Evolutionary conservation across 2,329 filamentous ascomycete genomes (phyloP), one percentile per base, ranked within the genome.

Genomic region (Pseudogymnoascus sp.): DNA sequence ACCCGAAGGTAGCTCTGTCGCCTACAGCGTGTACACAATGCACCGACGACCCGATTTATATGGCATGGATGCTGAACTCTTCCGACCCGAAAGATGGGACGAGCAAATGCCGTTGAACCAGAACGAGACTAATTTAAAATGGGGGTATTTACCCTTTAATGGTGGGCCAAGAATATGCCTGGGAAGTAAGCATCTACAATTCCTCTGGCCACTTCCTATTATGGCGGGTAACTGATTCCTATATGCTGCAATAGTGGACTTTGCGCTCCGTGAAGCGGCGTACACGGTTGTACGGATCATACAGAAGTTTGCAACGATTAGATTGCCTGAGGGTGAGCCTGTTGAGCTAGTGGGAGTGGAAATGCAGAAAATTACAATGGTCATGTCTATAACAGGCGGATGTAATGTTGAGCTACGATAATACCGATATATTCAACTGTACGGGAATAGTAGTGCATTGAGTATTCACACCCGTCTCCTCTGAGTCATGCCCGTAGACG

Each of bases 91-190:
- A 61, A 67, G 72, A 26, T 75, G 72, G 72, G 68, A 67, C 7
- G 65, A 66, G 21, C 38, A 37, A 10, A 81, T 61, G 80, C 81
- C 66, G 80, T 64, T 61, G n/a, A 64, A 59, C 38, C 72, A 70
- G 21, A 50, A 50, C 13, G 44, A 50, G 44, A 50, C 14, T 16
- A 2, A 3, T 29, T 50, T 24, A 5, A 29, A 47, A 50, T 50
- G 24, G 70, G 71, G 68, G 38, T 74, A 68, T 62, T 61, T 73
- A 6, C 69, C 71, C 42, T 70, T 71, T 21, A 68, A 70, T 63
- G 69, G 67, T 21, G 69, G 69, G 24, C 67, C 69, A 14, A 65
- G 69, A 31, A 62, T 66, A 10, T 71, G 69, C 62, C 64, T 70
- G n/a, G 68, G 69, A 21, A 71, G 70, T 68, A 66, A 71, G 67